phyloP scores from a whole-genome alignment of 2,329 filamentous ascomycete genomes.

The Leptographium procerum region DNA sequence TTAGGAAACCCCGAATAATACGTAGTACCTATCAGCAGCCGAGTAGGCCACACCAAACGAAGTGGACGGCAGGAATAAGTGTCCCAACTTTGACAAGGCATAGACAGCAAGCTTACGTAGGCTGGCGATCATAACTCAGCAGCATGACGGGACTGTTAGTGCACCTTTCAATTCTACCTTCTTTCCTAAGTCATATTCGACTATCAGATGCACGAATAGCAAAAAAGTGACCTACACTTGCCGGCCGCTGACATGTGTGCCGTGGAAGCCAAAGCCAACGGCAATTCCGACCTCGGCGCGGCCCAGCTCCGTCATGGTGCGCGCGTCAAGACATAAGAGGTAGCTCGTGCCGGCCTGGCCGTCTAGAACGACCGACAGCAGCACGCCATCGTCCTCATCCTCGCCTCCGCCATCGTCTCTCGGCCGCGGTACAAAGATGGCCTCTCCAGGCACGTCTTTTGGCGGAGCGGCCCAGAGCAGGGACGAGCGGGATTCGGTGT shows the following conservation, averaged over 20 bases:
- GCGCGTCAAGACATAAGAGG: constrained; percentile 53
- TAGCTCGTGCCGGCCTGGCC: constrained; percentile 49
- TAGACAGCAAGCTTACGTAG: no score
- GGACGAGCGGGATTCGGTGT: constrained; percentile 39
- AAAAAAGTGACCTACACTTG: neutral
- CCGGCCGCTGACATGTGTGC: constrained; percentile 27
- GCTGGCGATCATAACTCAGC: no score
- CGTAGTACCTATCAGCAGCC: no score
- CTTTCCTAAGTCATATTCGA: no score
- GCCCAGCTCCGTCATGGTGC: constrained; percentile 50
- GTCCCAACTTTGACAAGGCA: no score
- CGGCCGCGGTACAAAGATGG: constrained; percentile 52
- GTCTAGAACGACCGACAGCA: constrained; percentile 54
- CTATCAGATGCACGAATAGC: no score
- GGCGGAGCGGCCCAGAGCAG: constrained; percentile 40
- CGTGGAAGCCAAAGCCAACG: constrained; percentile 56
- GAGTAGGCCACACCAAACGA: no score
- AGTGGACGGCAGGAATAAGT: no score
- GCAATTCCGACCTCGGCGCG: constrained; percentile 50
- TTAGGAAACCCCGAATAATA: no score
- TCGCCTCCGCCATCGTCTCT: constrained; percentile 23
- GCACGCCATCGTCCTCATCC: constrained; percentile 51
- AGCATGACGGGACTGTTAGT: no score
- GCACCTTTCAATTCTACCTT: no score
- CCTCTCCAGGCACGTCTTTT: constrained; percentile 57